Evolutionary conservation across 441 rosid species (phyloP).

Genomic region (Populus hybrid): DNA sequence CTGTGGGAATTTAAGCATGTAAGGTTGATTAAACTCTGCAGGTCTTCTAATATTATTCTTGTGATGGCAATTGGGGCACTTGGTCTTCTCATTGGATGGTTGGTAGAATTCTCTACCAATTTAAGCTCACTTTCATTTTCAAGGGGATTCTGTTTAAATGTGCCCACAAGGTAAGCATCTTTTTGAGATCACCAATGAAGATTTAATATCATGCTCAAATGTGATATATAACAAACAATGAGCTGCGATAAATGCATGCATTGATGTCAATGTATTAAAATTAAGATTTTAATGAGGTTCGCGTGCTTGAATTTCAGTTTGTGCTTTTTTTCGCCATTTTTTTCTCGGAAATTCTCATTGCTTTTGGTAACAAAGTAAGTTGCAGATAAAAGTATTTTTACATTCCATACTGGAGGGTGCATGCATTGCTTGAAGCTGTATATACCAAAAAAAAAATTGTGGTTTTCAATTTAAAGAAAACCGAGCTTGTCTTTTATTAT

Average conservation of each 20-base stretch:
- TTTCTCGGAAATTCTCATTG: not conserved
- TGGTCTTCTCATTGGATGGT: slow-evolving; percentile 80
- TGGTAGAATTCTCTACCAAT: slow-evolving; percentile 68
- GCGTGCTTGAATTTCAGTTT: not conserved
- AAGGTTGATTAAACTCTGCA: slow-evolving; percentile 30
- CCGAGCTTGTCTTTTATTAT: slow-evolving; percentile 10
- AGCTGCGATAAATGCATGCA: not conserved
- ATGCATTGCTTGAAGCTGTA: slow-evolving; percentile 1
- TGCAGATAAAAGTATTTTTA: not conserved
- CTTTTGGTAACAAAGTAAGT: not conserved
- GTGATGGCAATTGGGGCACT: slow-evolving; percentile 77
- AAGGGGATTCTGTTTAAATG: slow-evolving; percentile 38
- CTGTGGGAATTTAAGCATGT: not conserved
- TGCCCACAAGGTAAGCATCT: slow-evolving; percentile 42
- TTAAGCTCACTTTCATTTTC: slow-evolving; percentile 55
- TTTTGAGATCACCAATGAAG: not conserved
- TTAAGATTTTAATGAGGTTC: not conserved
- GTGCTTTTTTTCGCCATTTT: not conserved
- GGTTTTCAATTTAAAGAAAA: slow-evolving; percentile 8
- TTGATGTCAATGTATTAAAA: not conserved
- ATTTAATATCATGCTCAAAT: not conserved
- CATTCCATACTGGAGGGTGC: slow-evolving; percentile 4
- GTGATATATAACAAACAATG: not conserved
- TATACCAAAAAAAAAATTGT: not conserved
- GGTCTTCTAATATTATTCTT: slow-evolving; percentile 78